These are phyloP conservation scores for Pelargonium australe DNA, from an alignment of 441 rosid genomes.

Conservation along the genomic window DNA sequence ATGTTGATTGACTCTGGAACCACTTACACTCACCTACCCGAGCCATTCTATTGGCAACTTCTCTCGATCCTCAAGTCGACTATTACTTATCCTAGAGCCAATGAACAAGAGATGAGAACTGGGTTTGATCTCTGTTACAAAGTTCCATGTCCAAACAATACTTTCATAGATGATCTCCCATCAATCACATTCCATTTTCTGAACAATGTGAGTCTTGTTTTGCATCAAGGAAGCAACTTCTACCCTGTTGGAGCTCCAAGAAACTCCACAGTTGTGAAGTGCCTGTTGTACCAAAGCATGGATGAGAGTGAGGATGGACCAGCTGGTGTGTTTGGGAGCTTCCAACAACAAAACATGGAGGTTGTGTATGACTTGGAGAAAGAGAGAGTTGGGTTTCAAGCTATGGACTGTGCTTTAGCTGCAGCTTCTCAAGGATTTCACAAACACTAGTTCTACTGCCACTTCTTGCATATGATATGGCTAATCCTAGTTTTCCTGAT, in stretches of 20 bases:
- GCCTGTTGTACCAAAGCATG: slow-evolving; percentile 63
- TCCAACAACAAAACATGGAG: slow-evolving; percentile 71
- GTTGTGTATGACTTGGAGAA: slow-evolving; percentile 74
- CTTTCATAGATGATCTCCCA: slow-evolving; percentile 28
- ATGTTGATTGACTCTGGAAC: slow-evolving; percentile 78
- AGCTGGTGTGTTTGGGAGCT: slow-evolving; percentile 71
- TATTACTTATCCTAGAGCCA: slow-evolving; percentile 57
- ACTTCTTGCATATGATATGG: too few relatives aligned
- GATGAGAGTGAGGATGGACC: slow-evolving; percentile 65
- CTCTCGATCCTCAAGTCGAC: slow-evolving; percentile 38
- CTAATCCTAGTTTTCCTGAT: too few relatives aligned
- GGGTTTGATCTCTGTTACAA: slow-evolving; percentile 75
- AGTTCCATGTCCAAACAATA: slow-evolving; percentile 55
- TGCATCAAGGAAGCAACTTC: slow-evolving; percentile 55
- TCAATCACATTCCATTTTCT: slow-evolving; percentile 56
- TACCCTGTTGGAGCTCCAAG: slow-evolving; percentile 68
- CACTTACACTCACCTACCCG: slow-evolving; percentile 69
- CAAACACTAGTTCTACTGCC: too few relatives aligned
- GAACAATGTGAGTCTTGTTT: slow-evolving; percentile 55
- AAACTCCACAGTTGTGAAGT: slow-evolving; percentile 57
- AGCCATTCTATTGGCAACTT: slow-evolving; percentile 56
- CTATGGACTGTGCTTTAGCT: slow-evolving; percentile 60
- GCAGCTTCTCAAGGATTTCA: slow-evolving; percentile 46
- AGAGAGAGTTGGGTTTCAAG: slow-evolving; percentile 65
- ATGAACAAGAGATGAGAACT: slow-evolving; percentile 39